Evolutionary conservation across 495 filamentous ascomycete genomes (phyloP).

Genomic region (Friedmanniomyces simplex): DNA sequence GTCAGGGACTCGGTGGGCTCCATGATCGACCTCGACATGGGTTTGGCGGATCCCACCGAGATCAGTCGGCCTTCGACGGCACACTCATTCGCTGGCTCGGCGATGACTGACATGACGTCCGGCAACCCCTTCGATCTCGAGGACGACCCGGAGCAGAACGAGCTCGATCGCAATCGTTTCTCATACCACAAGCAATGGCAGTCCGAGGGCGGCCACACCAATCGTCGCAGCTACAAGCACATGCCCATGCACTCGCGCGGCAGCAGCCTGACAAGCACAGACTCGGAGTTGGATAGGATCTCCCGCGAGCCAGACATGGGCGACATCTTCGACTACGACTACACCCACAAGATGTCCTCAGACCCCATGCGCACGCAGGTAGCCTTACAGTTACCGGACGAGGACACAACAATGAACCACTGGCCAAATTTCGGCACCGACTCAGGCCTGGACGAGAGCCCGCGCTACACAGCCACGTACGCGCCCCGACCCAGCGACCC

Average conservation of each 20-base stretch:
- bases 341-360: conserved; percentile 28
- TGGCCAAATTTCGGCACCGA: conserved; percentile 34
- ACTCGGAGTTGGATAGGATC: conserved; percentile 31
- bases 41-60: conserved; percentile 21
- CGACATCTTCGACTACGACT: conserved; percentile 9
- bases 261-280: conserved; percentile 40
- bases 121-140: conserved; percentile 36
- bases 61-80: conserved; percentile 28
- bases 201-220: conserved; percentile 18
- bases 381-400: conserved; percentile 39
- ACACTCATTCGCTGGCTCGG: conserved; percentile 26
- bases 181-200: conserved; percentile 23
- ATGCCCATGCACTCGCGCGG: conserved; percentile 35
- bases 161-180: conserved; percentile 14
- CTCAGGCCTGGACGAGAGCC: conserved; percentile 10
- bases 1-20: conserved; percentile 28
- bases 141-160: conserved; percentile 17
- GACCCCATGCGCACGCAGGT: conserved; percentile 32
- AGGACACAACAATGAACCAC: conserved; percentile 41
- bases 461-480: neutral
- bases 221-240: conserved; percentile 3
- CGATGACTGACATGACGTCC: conserved; percentile 25
- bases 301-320: neutral
- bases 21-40: conserved; percentile 33
- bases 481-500: neutral